Evolutionary conservation across 108 stramenopile genomes (phyloP), one percentile per base, ranked within the genome.

Genomic region (Nitzschia sp.): DNA sequence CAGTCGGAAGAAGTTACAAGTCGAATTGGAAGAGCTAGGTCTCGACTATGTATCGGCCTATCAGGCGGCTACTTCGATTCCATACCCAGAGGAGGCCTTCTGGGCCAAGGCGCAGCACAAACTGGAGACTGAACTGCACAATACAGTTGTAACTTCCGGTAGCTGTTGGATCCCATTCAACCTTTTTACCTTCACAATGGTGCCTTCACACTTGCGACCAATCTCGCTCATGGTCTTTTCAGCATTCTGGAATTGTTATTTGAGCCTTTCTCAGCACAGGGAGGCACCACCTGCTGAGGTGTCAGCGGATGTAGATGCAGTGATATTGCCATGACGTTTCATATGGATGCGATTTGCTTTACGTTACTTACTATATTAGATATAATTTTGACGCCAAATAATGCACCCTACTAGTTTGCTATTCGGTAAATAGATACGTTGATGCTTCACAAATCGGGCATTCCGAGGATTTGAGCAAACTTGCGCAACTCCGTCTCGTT

Each of bases 181-280:
- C 56, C 45, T 76, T 21, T 41, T 80, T 21, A 76, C 45, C 19
- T 80, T 80, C 63, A 33, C 73, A 26, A 22, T 77, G 4, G 59
- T 72, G 5, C 73, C 75, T 15, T 0, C 68, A 4, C 80, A 80
- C 44, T 28, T 76, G 16, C 60, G 71, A 19, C 80, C 80, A 4
- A 16, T 80, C 11, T 34, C 45, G 13, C 58, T 80, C 13, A 66
- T 68, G 71, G 44, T 73, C 58, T 76, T 60, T 45, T 73, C 71
- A 5, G 47, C 60, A 46, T 72, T 76, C 55, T 80, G 80, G 80
- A 80, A 80, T 46, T 80, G 80, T 45, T 80, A 80, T 56, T 55
- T 80, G 15, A 76, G 75, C 45, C 53, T 80, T 33, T 73, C 75
- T 2, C 80, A 80, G 36, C 75, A 80, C 45, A 55, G 68, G 15